Base-by-base conservation (phyloP, 371 early-diverging fungal species). In the Saksenaea oblongispora region DNA sequence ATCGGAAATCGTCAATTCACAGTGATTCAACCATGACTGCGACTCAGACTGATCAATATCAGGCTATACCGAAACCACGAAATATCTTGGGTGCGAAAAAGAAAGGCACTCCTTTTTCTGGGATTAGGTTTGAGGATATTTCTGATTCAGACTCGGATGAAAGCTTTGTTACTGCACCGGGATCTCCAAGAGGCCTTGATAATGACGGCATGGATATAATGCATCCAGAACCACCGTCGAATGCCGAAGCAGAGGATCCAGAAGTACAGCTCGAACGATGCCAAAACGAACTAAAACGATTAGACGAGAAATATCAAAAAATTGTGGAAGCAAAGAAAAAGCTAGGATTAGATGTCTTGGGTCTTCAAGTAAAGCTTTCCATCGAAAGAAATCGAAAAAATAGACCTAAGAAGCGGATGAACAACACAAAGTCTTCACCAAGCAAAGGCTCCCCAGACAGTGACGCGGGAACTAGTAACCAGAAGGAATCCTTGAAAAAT, bases 141-240 rank as follows among this genome's bases (percentile, higher is more conserved):
- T 9, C n/a, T 47, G 41, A 63, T 31, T 34, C 42, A 37, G 63
- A 63, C 18, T 63, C 63, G 11, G 28, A 56, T 24, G n/a, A 54
- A 26, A 61, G 65, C 26, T 65, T 44, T 54, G 15, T 34, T 15
- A 65, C 66, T 5, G 66, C 66, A 36, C 47, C 47, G 0, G 41
- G 47, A 3, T 54, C 56, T 15, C 34, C 39, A 3, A 34, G 31
- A 10, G 10, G 11, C 22, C 51, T 47, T 18, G n/a, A n/a, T 11
- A 59, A 65, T 11, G 59, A 55, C 8, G 66, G 56, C 41, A 54
- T 54, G 15, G 61, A 61, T 9, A 26, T 65, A 13, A 41, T 59
- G 22, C 35, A 47, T 13, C 54, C 18, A 15, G 54, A 62, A 5
- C 54, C 54, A n/a, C 2, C 11, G 1, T 22, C 51, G 1, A 54